Base-by-base conservation (phyloP, 1,284 basidiomycete genomes). In the Microbotryum intermedium region DNA sequence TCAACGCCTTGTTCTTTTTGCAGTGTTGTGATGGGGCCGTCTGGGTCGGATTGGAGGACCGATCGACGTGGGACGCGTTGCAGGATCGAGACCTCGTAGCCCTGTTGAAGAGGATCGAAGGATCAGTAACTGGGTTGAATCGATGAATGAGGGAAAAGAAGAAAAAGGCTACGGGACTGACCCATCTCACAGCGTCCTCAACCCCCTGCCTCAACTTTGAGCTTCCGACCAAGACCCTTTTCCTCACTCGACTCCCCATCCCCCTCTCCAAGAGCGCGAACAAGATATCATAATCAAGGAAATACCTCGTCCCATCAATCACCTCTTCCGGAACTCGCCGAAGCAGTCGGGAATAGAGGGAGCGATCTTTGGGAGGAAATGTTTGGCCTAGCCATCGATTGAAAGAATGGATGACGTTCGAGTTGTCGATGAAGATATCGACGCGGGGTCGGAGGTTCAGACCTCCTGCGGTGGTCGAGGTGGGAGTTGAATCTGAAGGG, bases 1-100 rank as follows among this genome's bases (percentile, higher is more conserved):
- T 90, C 89, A 4, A 91, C 89, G 16, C 87, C 88, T 75, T 92
- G 88, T 70, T 88, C 55, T 50, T 46, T 23, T 50, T 25, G 20
- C 34, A 52, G 20, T 20, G 16, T 30, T 21, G 21, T 10, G 20
- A 11, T n/a, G 39, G 39, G 30, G 13, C 34, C n/a, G 6, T 10
- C 13, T n/a, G 34, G 25, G 51, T 39, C 13, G 51, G 51, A n/a
- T 13, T 9, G 18, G 6, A 34, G n/a, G 50, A 23, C n/a, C 7
- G 50, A 28, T 9, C 30, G 9, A 11, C 64, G 66, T 16, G 60
- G 59, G 6, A 67, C 66, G 6, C 66, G 61, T 21, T 67, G 66
- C 23, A 67, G 52, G 13, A 67, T 53, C 20, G 66, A 67, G 39
- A 67, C 48, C n/a, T 67, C 66, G 63, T 67, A 67, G 21, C 66